Conservation (phyloP, 2,329 filamentous ascomycete species). For the Penicillium sp. region DNA sequence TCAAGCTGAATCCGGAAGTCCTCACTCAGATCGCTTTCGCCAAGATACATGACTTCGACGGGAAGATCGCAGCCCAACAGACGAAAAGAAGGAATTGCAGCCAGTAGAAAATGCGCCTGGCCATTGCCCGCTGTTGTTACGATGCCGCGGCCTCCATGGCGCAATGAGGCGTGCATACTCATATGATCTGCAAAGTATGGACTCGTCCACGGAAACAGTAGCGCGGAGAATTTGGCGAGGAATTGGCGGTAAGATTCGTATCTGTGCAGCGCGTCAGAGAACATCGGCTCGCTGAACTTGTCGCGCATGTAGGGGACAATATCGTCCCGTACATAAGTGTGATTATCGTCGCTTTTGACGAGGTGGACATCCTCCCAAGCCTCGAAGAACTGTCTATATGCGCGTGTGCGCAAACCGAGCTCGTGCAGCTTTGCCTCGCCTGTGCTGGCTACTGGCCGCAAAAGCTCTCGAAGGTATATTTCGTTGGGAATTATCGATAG, state of each 20-base stretch:
- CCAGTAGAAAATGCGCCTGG: not conserved
- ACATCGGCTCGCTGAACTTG: not conserved
- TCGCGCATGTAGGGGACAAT: not conserved
- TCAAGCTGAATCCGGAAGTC: not conserved
- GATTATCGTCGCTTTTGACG: not conserved
- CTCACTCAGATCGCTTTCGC: not conserved
- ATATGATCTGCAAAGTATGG: not conserved
- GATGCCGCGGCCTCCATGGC: not conserved
- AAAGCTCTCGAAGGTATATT: not conserved
- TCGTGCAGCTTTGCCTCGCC: not conserved
- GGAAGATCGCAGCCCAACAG: not conserved
- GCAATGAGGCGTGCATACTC: not conserved
- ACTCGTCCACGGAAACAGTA: not conserved
- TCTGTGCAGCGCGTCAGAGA: not conserved
- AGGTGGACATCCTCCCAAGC: not conserved
- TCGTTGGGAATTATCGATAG: not conserved
- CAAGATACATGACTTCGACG: not conserved
- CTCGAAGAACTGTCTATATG: not conserved
- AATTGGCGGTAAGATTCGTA: not conserved
- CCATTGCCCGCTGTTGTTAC: not conserved
- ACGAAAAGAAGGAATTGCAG: not conserved
- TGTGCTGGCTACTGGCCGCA: not conserved
- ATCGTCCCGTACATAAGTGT: not conserved
- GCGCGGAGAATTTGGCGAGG: not conserved
- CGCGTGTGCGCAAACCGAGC: not conserved